Conservation (phyloP, 2,329 filamentous ascomycete species). For the Trichoderma sp. region DNA sequence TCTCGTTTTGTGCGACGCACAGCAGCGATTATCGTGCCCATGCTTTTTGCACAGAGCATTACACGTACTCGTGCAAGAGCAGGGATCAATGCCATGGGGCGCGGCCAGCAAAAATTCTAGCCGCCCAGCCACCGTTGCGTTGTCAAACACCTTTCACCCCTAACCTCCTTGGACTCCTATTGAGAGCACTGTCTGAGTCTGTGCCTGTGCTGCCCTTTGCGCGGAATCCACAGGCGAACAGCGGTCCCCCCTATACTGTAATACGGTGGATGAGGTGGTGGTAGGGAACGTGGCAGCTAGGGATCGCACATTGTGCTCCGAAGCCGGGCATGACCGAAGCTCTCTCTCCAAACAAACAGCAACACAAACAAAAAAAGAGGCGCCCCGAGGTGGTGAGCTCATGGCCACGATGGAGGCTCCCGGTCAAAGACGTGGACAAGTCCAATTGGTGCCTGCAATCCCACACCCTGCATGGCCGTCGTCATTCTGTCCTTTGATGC, state of each 20-base stretch:
- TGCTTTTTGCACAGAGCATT: neutral
- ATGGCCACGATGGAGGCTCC: slow-evolving; percentile 9
- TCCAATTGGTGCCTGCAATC: slow-evolving; percentile 23
- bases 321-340: slow-evolving; percentile 1
- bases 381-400: neutral
- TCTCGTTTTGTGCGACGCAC: neutral
- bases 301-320: slow-evolving; percentile 1
- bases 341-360: neutral
- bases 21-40: neutral
- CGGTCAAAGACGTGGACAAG: slow-evolving; percentile 25
- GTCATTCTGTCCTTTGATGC: slow-evolving; percentile 25
- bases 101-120: neutral
- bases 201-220: neutral
- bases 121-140: slow-evolving; percentile 12
- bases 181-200: neutral
- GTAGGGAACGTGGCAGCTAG: slow-evolving; percentile 16
- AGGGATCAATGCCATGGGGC: slow-evolving; percentile 2
- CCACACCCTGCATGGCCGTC: slow-evolving; percentile 16
- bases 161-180: slow-evolving; percentile 1
- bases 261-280: slow-evolving; percentile 6
- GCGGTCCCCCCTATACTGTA: neutral
- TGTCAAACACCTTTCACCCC: neutral
- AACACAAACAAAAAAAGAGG: neutral
- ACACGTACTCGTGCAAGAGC: neutral
- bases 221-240: neutral